A percentile compares a stretch with the other conserved stretches of the same genome.
Evolutionary conservation across 371 early-diverging fungal species (phyloP).

Genomic region (Chytridiales sp.): DNA sequence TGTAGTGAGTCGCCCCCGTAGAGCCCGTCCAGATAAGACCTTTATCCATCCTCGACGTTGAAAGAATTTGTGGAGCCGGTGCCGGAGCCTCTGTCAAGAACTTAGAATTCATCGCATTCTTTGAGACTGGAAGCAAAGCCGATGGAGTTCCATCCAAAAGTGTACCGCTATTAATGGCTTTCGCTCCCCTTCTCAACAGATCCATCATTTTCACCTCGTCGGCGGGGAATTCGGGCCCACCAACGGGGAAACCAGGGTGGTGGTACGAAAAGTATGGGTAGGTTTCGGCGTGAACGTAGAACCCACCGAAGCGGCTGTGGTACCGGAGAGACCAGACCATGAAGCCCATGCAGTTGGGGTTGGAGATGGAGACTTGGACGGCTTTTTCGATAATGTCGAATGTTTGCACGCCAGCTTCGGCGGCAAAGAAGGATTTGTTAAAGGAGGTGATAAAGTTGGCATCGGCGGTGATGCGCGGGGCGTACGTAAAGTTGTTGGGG

Average conservation of each 20-base stretch:
- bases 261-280: slow-evolving; percentile 38
- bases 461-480: background rate
- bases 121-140: no score
- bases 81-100: no score
- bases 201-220: no score
- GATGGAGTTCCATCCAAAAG: no score
- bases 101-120: no score
- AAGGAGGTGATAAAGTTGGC: background rate
- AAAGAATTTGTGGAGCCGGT: no score
- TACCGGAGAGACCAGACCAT: background rate
- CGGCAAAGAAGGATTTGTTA: background rate
- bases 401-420: background rate
- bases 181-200: no score
- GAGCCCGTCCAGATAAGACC: no score
- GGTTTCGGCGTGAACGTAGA: slow-evolving; percentile 38
- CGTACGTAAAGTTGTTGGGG: background rate
- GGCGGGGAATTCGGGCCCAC: no score
- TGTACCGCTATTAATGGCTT: no score
- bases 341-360: background rate
- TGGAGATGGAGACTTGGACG: background rate
- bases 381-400: background rate
- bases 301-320: slow-evolving; percentile 29
- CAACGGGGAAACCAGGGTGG: slow-evolving; percentile 41
- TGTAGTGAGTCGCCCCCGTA: no score
- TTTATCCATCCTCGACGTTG: no score